Percentiles rank a stretch among this genome's conserved stretches.
These are phyloP conservation scores for Aegilops speltoides DNA, from an alignment of 176 grass and related monocot species.

Conservation along the genomic window DNA sequence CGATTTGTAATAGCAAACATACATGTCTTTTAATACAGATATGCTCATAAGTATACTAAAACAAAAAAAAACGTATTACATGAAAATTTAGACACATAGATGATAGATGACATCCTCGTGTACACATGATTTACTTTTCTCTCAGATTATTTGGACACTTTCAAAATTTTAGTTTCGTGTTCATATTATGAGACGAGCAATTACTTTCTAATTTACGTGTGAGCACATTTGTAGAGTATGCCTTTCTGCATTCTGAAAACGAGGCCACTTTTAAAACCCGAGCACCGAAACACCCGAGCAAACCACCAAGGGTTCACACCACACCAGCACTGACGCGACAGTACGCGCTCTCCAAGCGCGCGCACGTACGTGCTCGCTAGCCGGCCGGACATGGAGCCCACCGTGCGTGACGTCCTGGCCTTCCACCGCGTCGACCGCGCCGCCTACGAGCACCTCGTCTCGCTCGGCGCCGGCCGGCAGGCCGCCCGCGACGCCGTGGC, in stretches of 20 bases:
- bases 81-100: too few species aligned
- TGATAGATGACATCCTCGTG: too few species aligned
- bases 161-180: too few species aligned
- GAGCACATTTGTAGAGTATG: background rate
- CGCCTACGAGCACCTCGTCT: slow-evolving; percentile 56
- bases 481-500: slow-evolving; percentile 61
- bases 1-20: too few species aligned
- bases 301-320: background rate
- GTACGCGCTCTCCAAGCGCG: background rate
- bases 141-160: too few species aligned
- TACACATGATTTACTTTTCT: too few species aligned
- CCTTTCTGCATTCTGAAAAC: background rate
- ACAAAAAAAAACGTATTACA: too few species aligned
- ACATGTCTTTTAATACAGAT: too few species aligned
- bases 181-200: background rate
- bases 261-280: background rate
- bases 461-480: slow-evolving; percentile 17
- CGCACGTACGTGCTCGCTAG: background rate
- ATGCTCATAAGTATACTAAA: too few species aligned
- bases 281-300: background rate
- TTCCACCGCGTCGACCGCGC: slow-evolving; percentile 76
- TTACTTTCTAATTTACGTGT: background rate
- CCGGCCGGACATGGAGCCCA: slow-evolving; percentile 23
- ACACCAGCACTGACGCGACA: background rate
- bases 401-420: slow-evolving; percentile 58